phyloP scores from a whole-genome alignment of 1,284 basidiomycete genomes.

The Erythrobasidium hasegawianum region DNA sequence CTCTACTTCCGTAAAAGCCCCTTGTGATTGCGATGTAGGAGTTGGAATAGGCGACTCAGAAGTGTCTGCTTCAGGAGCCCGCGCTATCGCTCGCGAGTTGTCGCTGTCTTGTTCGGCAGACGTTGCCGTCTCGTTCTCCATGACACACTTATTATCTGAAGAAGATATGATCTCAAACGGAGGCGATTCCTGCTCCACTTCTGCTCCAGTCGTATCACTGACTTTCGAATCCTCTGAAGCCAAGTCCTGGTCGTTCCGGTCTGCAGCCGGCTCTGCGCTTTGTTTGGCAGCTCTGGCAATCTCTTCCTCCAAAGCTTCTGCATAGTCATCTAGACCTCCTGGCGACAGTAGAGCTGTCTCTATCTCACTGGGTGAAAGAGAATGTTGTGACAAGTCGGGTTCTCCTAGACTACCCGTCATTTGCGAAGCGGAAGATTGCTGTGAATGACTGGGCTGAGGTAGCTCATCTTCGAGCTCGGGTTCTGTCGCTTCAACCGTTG shows the following conservation, averaged over 20 bases:
- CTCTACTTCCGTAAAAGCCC: not conserved
- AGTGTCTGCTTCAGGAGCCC: not conserved
- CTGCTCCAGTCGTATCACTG: not conserved
- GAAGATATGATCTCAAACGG: slow-evolving; percentile 20
- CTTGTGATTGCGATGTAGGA: not conserved
- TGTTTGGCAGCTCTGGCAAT: slow-evolving; percentile 39
- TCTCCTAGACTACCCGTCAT: not conserved
- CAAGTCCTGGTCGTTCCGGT: not conserved
- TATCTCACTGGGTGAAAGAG: slow-evolving; percentile 27
- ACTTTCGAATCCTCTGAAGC: not conserved
- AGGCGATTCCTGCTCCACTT: not conserved
- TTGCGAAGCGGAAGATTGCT: slow-evolving; percentile 2
- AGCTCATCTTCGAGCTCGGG: not conserved
- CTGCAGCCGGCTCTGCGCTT: slow-evolving; percentile 35
- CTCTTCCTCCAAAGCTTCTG: slow-evolving; percentile 18
- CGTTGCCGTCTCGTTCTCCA: not conserved
- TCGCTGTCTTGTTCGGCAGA: not conserved
- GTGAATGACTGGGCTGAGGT: not conserved
- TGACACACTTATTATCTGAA: slow-evolving; percentile 7
- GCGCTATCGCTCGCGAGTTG: not conserved
- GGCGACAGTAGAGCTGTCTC: slow-evolving; percentile 2
- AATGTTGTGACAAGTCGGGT: slow-evolving; percentile 19
- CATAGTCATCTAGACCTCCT: slow-evolving; percentile 6
- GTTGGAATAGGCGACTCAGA: not conserved
- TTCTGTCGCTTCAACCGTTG: slow-evolving; percentile 1